phyloP scores from a whole-genome alignment of 306 rosid genomes.

The Potentilla sterilis region DNA sequence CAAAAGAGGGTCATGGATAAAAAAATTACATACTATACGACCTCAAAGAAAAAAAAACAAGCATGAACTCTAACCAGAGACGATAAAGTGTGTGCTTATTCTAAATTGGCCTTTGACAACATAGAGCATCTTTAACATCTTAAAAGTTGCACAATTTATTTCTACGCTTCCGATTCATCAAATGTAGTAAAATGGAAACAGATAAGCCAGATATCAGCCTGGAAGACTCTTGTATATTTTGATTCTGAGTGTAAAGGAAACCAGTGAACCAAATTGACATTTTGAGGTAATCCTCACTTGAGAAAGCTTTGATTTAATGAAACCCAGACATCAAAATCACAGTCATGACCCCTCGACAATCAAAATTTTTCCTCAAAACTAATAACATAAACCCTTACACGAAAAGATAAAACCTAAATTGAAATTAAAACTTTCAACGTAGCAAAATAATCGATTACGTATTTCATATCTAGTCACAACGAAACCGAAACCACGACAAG shows the following conservation, averaged over 20 bases:
- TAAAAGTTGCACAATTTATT: background rate
- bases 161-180: background rate
- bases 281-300: background rate
- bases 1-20: background rate
- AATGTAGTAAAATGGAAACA: background rate
- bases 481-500: too few relatives aligned
- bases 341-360: too few relatives aligned
- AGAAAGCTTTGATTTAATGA: background rate
- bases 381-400: too few relatives aligned
- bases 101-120: background rate
- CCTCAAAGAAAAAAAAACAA: background rate
- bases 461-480: too few relatives aligned
- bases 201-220: background rate
- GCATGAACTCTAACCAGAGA: background rate
- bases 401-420: too few relatives aligned
- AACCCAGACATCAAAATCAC: too few relatives aligned
- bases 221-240: background rate
- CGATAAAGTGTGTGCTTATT: background rate
- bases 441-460: too few relatives aligned
- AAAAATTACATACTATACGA: background rate
- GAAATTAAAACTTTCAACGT: too few relatives aligned
- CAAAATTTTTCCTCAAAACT: too few relatives aligned
- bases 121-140: background rate
- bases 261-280: background rate
- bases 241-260: background rate